Evolutionary conservation across 2,329 filamentous ascomycete species (phyloP), one percentile per base, ranked within the genome.

Genomic region (Trichoderma simmonsii): DNA sequence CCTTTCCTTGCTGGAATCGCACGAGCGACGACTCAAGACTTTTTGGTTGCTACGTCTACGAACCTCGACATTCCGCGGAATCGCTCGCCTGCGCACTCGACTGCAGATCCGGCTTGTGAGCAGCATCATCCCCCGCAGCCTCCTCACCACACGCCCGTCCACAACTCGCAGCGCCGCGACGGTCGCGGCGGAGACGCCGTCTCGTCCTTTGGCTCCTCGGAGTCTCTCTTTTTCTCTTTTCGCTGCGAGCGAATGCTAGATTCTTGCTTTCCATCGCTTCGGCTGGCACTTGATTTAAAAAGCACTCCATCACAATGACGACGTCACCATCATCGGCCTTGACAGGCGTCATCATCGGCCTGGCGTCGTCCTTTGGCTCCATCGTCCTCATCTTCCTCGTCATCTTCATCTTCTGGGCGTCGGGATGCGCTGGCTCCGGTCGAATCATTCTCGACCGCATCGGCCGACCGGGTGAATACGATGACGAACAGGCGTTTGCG

Each of bases 401-500:
- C 79, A 90, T 98, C 80, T 98, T 97, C 83, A 96, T 98, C 84
- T 96, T 98, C 82, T 90, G 93, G 83, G 97, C 97, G 81, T 82
- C 81, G 6, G 81, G 81, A 69, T 83, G 81, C 73, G 98, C 95
- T 48, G 89, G 87, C 70, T 92, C 92, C 65, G 95, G 95, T 57
- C 90, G 95, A 76, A 98, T 99, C 79, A 89, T 98, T 74, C 88
- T 99, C 76, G 96, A 99, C 84, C 91, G 95, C 75, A 92, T 99
- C 81, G 94, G 94, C 60, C 88, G 95, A 73, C 96, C 96, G 0
- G 96, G 96, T 77, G 96, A 98, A 83, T 99, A 94, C 81, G 96
- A 99, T 80, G 96, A 99, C 83, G 96, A 98, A 82, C 95, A 98
- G 83, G 93, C 94, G 12, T 98, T 97, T 84, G 88, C 91, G 75